Conservation (phyloP, 2,329 filamentous ascomycete genomes). For the Penicillium hesseltinei region DNA sequence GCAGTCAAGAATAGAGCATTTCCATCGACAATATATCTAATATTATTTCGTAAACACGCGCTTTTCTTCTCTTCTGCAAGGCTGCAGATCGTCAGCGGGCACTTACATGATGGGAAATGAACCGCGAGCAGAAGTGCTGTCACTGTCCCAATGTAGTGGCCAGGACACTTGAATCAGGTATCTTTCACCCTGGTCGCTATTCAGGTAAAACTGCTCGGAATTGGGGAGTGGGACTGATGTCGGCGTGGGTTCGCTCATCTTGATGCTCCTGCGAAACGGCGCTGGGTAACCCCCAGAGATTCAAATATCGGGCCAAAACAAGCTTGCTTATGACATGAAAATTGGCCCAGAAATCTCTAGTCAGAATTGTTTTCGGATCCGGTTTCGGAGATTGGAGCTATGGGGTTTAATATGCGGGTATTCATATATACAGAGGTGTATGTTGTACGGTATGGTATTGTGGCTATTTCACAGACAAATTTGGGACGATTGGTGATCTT, state of each 20-base stretch:
- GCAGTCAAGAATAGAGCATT: conserved; percentile 26
- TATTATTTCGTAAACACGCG: background rate
- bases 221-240: conserved; percentile 9
- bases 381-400: background rate
- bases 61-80: background rate
- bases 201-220: conserved; percentile 21
- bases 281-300: background rate
- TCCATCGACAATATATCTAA: conserved; percentile 25
- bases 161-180: conserved; percentile 25
- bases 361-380: background rate
- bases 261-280: background rate
- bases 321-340: background rate
- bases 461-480: background rate
- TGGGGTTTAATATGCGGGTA: background rate
- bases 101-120: conserved; percentile 9
- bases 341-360: background rate
- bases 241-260: background rate
- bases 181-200: conserved; percentile 12
- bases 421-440: background rate
- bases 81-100: background rate
- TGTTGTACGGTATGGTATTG: background rate
- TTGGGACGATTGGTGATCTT: background rate
- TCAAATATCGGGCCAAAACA: background rate
- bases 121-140: background rate
- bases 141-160: conserved; percentile 18